Base-by-base conservation (phyloP, 208 protist genomes). In the Naegleria fowleri region DNA sequence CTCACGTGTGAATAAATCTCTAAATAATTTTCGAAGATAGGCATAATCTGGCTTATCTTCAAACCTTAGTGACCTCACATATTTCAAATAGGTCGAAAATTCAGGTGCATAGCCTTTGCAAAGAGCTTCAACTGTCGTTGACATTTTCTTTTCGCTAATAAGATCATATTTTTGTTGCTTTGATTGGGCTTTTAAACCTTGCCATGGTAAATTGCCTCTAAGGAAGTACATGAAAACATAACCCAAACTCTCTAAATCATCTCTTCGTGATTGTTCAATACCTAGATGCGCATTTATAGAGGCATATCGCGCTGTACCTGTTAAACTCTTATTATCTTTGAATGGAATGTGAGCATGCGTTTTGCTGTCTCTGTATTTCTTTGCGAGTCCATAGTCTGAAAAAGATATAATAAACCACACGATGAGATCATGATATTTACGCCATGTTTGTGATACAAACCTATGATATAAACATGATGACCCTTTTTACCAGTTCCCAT, bases 191-290 rank as follows among this genome's bases (percentile, higher is more conserved):
- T 97, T 97, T 11, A 99, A 92, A 0, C 98, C 98, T 95, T 99
- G 98, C 99, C 99, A 99, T 67, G 99, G 99, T 85, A 99, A 94
- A 52, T 93, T 96, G 29, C 99, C 99, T 41, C 98, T 96, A 52
- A 98, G 92, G 92, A 99, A 99, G 94, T 99, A 99, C 93, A 99
- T 97, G n/a, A 99, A 94, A 43, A 99, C 97, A 52, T 97, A 97
- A 9, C 98, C 99, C 39, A 99, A 95, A n/a, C 97, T 96, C 94
- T 99, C 99, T 36, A 99, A 93, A 93, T 99, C 99, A 91, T 99
- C 99, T 58, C 99, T 94, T 33, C 99, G 94, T 16, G 91, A 94
- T 92, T 98, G 96, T 89, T 98, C 95, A 87, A 90, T 75, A 38
- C 86, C 51, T 22, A 94, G 43, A 86, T 94, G 93, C 33, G 92